A percentile compares a stretch with the other conserved stretches of the same genome.
phyloP scores from a whole-genome alignment of 1,284 basidiomycete genomes.

The Melampsora larici-populina region DNA sequence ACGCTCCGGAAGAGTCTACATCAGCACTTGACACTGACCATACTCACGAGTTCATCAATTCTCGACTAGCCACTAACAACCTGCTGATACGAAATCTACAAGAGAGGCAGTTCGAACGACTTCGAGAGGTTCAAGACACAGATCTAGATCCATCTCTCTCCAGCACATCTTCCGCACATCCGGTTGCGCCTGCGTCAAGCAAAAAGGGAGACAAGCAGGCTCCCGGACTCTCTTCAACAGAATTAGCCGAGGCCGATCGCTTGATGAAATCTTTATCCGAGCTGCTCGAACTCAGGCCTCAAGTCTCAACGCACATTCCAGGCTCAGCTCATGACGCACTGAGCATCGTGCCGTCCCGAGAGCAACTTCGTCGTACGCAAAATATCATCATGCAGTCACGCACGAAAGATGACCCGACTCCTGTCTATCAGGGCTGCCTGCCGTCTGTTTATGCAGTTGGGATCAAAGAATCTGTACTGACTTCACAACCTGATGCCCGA shows the following conservation, averaged over 20 bases:
- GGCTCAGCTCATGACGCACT: neutral
- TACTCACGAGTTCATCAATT: neutral
- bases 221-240: neutral
- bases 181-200: neutral
- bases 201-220: neutral
- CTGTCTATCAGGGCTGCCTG: neutral
- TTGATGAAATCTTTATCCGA: conserved; percentile 15
- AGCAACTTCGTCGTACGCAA: neutral
- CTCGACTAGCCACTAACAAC: neutral
- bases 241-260: conserved; percentile 21
- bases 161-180: neutral
- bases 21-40: neutral
- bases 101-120: conserved; percentile 38
- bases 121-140: conserved; percentile 13
- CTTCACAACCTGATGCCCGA: neutral
- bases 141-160: conserved; percentile 37
- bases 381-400: neutral
- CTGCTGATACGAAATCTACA: conserved; percentile 32
- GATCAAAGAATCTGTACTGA: neutral
- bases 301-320: neutral
- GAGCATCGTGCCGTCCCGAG: neutral
- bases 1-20: neutral
- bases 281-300: conserved; percentile 30
- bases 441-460: neutral
- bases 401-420: neutral